A percentile compares a stretch with the other conserved stretches of the same genome.
Conservation (phyloP, 768 basidiomycete species). For the Termitomyces sp. region DNA sequence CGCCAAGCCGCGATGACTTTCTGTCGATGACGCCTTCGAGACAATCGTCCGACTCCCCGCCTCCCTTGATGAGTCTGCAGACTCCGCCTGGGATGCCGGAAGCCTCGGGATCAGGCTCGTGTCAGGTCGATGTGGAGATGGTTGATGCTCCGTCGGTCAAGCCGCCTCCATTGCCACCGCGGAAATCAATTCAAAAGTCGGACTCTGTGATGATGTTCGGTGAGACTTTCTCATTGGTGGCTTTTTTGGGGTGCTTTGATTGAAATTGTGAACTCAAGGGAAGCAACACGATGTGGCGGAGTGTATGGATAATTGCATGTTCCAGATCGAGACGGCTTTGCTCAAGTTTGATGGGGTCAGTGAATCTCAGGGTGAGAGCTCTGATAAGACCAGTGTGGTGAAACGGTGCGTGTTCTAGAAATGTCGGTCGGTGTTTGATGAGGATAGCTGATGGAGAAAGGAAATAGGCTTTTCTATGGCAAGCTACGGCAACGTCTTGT, state of each 20-base stretch:
- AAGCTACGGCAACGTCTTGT: conserved; percentile 59
- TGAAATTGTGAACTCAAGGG: conserved; percentile 37
- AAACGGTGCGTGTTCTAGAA: conserved; percentile 50
- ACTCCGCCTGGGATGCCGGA: conserved; percentile 23
- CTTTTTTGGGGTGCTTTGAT: not conserved
- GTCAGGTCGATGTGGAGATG: conserved; percentile 32
- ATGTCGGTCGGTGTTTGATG: not conserved
- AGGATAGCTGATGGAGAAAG: not conserved
- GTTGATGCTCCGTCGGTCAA: conserved; percentile 24
- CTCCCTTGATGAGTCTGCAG: conserved; percentile 14
- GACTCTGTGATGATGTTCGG: conserved; percentile 91
- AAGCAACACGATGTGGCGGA: conserved; percentile 98
- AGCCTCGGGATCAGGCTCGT: conserved; percentile 23
- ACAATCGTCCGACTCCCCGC: conserved; percentile 21
- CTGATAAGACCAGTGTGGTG: conserved; percentile 70
- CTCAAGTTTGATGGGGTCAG: conserved; percentile 60
- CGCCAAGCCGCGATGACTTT: conserved; percentile 30
- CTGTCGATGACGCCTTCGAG: conserved; percentile 22
- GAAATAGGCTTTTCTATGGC: conserved; percentile 71
- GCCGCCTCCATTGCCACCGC: conserved; percentile 52
- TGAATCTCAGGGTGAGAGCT: conserved; percentile 35
- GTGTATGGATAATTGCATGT: conserved; percentile 99
- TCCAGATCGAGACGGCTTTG: conserved; percentile 92
- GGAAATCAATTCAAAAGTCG: conserved; percentile 43
- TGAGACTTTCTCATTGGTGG: conserved; percentile 25